A percentile compares a stretch with the other conserved stretches of the same genome.
These are phyloP conservation scores for Nasturtium officinale DNA, from an alignment of 345 rosid species.

Conservation along the genomic window DNA sequence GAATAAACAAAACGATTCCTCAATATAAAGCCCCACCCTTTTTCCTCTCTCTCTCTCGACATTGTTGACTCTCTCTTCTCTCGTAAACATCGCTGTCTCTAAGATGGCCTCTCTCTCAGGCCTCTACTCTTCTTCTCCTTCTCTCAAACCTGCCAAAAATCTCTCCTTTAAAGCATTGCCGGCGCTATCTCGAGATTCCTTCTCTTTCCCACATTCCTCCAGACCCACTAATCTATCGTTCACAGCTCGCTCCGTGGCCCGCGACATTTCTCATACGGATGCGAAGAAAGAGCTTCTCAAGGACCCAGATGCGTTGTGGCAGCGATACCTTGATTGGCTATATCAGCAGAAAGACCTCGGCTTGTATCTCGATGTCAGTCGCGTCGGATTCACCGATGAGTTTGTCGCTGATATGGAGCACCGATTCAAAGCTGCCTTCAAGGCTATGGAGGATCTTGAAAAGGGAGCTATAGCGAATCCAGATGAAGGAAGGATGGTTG, in stretches of 20 bases:
- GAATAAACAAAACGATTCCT: not conserved
- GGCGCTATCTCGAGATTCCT: constrained; percentile 39
- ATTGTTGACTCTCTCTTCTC: constrained; percentile 35
- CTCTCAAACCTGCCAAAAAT: constrained; percentile 38
- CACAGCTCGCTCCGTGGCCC: constrained; percentile 52
- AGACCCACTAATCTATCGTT: constrained; percentile 35
- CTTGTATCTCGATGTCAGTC: constrained; percentile 79
- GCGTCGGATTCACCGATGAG: constrained; percentile 84
- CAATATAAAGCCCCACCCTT: not conserved
- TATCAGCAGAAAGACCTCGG: constrained; percentile 95
- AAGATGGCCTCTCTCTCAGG: constrained; percentile 51
- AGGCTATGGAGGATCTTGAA: constrained; percentile 82
- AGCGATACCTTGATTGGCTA: constrained; percentile 85
- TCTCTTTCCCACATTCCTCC: constrained; percentile 49
- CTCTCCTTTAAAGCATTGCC: constrained; percentile 36
- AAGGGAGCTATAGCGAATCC: constrained; percentile 96
- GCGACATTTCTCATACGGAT: constrained; percentile 55
- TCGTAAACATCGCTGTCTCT: constrained; percentile 42
- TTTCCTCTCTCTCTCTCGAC: constrained; percentile 15
- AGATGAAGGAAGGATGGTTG: constrained; percentile 98
- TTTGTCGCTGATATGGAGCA: constrained; percentile 81
- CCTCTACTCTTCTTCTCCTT: constrained; percentile 58
- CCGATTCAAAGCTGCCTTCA: constrained; percentile 66
- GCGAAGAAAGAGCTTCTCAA: constrained; percentile 60
- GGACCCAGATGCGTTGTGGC: constrained; percentile 69